These are phyloP conservation scores for Scedosporium minutisporum DNA, from an alignment of 2,329 filamentous ascomycete species.

Conservation along the genomic window DNA sequence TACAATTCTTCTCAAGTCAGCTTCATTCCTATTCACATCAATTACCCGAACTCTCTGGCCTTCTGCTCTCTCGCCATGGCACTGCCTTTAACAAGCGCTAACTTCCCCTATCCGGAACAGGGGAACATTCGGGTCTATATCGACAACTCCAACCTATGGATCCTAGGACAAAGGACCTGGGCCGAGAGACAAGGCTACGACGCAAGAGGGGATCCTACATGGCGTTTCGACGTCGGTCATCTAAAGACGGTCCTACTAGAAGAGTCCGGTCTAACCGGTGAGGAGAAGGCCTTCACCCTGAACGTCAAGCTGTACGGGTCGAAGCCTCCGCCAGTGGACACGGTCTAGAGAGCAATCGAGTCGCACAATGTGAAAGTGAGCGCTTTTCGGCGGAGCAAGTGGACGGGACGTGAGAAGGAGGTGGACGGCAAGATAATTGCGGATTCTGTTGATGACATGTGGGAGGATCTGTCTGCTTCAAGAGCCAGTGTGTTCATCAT, in stretches of 20 bases:
- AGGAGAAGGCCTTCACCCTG: not conserved
- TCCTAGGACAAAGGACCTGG: not conserved
- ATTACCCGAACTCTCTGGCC: too few species aligned
- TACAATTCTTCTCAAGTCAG: too few species aligned
- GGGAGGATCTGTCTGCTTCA: not conserved
- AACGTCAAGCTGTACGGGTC: not conserved
- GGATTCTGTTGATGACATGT: not conserved
- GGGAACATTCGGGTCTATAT: not conserved
- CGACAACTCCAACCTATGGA: slow-evolving; percentile 2
- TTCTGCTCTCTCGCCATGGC: too few species aligned
- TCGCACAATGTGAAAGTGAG: not conserved
- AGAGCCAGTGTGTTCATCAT: not conserved
- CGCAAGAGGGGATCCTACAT: not conserved
- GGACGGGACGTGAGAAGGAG: not conserved
- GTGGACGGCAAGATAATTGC: not conserved
- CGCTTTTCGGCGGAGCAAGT: not conserved
- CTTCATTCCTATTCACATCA: too few species aligned
- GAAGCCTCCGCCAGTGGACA: not conserved
- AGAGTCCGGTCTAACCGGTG: not conserved
- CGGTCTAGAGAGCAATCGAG: not conserved
- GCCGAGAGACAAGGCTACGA: not conserved
- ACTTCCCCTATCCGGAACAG: too few species aligned
- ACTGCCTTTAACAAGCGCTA: not conserved
- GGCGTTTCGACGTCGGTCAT: not conserved
- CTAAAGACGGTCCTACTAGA: not conserved